Conservation (phyloP, 768 basidiomycete species). For the Suillus paluster region DNA sequence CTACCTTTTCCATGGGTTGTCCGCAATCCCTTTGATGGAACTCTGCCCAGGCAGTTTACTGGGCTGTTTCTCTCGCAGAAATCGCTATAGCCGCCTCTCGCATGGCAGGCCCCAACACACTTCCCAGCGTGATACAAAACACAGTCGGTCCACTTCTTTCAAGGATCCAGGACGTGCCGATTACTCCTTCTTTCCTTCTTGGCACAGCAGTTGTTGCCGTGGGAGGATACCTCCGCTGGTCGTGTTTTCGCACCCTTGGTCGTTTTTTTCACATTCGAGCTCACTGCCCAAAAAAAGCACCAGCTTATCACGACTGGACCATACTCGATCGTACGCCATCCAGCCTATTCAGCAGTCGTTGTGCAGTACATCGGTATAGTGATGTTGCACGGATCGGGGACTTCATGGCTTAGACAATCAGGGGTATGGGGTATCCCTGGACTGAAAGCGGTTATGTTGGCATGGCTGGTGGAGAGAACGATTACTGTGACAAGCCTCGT, state of each 20-base stretch:
- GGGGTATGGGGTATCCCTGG: constrained; percentile 14
- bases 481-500: constrained; percentile 9
- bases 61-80: constrained; percentile 6
- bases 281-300: constrained; percentile 27
- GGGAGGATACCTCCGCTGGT: constrained; percentile 27
- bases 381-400: constrained; percentile 7
- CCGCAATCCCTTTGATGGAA: not conserved
- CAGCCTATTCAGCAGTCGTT: constrained; percentile 27
- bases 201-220: constrained; percentile 20
- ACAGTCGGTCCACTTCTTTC: constrained; percentile 3
- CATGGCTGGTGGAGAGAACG: not conserved
- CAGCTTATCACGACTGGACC: constrained; percentile 33
- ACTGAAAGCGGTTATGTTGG: not conserved
- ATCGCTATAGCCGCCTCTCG: not conserved
- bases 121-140: constrained; percentile 4
- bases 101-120: not conserved
- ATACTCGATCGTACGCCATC: constrained; percentile 35
- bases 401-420: constrained; percentile 20
- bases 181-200: constrained; percentile 20
- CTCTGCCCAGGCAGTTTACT: constrained; percentile 6
- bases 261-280: constrained; percentile 34
- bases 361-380: constrained; percentile 13
- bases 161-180: not conserved
- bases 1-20: not conserved
- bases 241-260: constrained; percentile 31